A percentile compares a stretch with the other conserved stretches of the same genome.
These are phyloP conservation scores for Cynara cardunculus DNA, from an alignment of 129 eudicot genomes.

Conservation along the genomic window DNA sequence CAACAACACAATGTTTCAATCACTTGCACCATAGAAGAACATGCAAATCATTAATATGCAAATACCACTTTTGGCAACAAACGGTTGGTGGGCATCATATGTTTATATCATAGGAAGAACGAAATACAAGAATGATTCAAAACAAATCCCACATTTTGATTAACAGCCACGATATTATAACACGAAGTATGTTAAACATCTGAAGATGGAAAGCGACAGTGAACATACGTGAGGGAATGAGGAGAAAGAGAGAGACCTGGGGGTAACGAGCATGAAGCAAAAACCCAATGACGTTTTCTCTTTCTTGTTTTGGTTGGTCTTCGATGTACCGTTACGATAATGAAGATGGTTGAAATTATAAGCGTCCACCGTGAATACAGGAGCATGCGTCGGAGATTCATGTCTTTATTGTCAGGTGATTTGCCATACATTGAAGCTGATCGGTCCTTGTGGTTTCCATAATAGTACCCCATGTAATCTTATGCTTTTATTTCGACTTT, in stretches of 20 bases:
- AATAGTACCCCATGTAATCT: neutral
- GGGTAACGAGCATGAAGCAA: constrained; percentile 2
- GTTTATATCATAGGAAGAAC: neutral
- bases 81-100: constrained; percentile 21
- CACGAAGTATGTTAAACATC: neutral
- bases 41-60: neutral
- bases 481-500: constrained; percentile 21
- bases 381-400: constrained; percentile 31
- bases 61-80: neutral
- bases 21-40: neutral
- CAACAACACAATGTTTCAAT: neutral
- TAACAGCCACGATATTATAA: neutral
- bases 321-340: constrained; percentile 3
- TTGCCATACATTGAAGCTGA: neutral
- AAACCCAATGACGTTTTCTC: constrained; percentile 11
- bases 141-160: neutral
- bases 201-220: neutral
- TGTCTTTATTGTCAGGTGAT: neutral
- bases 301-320: constrained; percentile 13
- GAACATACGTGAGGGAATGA: constrained; percentile 20
- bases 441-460: constrained; percentile 7
- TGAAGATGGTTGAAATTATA: constrained; percentile 20
- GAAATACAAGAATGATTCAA: neutral
- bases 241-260: constrained; percentile 1
- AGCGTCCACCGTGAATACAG: constrained; percentile 24